Conservation (phyloP, 352 stramenopile species). For the Phytophthora boehmeriae region DNA sequence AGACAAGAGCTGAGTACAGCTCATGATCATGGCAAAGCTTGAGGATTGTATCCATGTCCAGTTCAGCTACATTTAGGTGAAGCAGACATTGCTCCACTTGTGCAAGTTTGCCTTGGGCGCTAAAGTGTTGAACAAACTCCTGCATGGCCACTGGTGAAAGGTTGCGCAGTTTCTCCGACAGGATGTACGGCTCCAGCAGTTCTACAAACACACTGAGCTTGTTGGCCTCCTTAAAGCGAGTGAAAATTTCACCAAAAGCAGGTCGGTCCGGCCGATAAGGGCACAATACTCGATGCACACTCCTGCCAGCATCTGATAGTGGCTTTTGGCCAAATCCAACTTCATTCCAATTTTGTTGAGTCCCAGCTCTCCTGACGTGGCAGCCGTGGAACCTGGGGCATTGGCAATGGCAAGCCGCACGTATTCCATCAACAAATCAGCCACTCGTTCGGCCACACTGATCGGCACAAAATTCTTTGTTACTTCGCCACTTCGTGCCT, state of each 20-base stretch:
- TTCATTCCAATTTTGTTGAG: conserved; percentile 74
- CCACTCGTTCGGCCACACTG: conserved; percentile 87
- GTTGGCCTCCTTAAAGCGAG: conserved; percentile 79
- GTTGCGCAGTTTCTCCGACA: conserved; percentile 92
- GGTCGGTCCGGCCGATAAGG: conserved; percentile 83
- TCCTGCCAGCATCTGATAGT: conserved; percentile 96
- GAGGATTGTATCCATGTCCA: conserved; percentile 95
- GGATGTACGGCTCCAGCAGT: conserved; percentile 94
- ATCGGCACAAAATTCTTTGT: conserved; percentile 91
- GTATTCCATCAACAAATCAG: conserved; percentile 91
- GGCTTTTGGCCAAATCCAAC: conserved; percentile 91
- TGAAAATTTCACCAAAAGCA: conserved; percentile 89
- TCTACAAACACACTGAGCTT: conserved; percentile 93
- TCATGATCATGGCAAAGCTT: conserved; percentile 91
- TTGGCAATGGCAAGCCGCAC: conserved; percentile 88
- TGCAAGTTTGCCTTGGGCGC: conserved; percentile 81
- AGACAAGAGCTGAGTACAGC: conserved; percentile 94
- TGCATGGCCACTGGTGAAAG: conserved; percentile 93
- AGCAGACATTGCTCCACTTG: conserved; percentile 94
- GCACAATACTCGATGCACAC: conserved; percentile 97
- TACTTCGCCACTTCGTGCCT: conserved; percentile 76
- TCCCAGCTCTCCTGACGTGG: conserved; percentile 40
- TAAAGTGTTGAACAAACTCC: conserved; percentile 94
- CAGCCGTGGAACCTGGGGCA: conserved; percentile 51
- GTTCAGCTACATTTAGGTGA: conserved; percentile 93